phyloP scores from a whole-genome alignment of 345 rosid genomes.

The Eucalyptus albens region DNA sequence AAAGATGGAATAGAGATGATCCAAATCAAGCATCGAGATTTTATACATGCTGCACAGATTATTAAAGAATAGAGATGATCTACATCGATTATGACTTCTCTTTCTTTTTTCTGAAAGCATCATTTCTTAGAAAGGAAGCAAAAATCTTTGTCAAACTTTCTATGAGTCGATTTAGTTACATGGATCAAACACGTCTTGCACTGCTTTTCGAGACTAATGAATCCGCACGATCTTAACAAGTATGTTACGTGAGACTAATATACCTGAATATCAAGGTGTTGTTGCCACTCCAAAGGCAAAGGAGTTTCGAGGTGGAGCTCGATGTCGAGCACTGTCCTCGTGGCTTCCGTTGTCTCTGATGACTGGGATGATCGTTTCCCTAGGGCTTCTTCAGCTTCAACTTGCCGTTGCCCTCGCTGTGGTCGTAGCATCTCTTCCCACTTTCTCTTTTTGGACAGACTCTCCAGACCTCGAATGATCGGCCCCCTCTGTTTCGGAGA shows the following conservation, averaged over 20 bases:
- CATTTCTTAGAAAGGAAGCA: background rate
- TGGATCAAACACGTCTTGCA: background rate
- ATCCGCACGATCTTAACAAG: background rate
- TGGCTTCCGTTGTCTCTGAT: background rate
- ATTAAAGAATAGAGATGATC: background rate
- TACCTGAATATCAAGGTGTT: constrained; percentile 64
- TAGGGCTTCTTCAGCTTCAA: background rate
- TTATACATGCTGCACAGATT: background rate
- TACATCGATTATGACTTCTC: background rate
- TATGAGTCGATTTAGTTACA: background rate
- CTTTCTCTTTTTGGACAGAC: constrained; percentile 43
- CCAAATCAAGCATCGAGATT: background rate
- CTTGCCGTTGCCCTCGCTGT: background rate
- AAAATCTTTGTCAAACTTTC: background rate
- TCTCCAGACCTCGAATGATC: constrained; percentile 1
- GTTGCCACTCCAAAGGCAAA: constrained; percentile 40
- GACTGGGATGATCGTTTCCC: constrained; percentile 5
- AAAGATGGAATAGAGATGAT: background rate
- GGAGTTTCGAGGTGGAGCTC: constrained; percentile 44
- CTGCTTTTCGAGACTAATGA: background rate
- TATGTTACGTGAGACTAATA: background rate
- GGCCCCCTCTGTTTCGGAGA: constrained; percentile 12
- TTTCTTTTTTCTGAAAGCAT: background rate
- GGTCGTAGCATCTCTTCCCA: background rate
- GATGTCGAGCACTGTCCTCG: constrained; percentile 13